Base-by-base conservation (phyloP, 2,329 filamentous ascomycete species). In the Paraconiothyrium sp. region DNA sequence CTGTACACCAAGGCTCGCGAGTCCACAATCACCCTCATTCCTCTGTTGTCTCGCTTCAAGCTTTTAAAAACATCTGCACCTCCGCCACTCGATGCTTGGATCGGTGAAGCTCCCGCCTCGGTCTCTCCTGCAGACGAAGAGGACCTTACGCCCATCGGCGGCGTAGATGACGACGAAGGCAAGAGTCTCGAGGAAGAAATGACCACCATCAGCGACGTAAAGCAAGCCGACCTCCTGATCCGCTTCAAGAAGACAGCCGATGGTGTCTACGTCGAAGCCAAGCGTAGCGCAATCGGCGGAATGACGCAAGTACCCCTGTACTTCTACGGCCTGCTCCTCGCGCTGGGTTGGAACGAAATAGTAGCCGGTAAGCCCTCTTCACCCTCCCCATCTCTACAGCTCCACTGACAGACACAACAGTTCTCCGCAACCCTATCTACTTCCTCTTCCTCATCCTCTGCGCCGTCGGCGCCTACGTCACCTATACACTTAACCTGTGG, bases 161-260 rank as follows among this genome's bases (percentile, higher is more conserved):
- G 95, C 41, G 90, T 98, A 1, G 95, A 98, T 63, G 93, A 97
- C 73, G 93, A 97, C 59, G 93, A 97, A 66, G 94, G 93, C 73
- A 97, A 95, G 85, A 96, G 91, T 66, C 82, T 97, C 24, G 94
- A 97, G 74, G 95, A 98, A 77, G 95, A 99, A 81, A 97, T 96
- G 89, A 95, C 92, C 0, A 88, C 98, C n/a, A 85, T 99, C 50
- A 91, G 90, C 72, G 94, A 98, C 79, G 86, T 89, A 67, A 97
- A 97, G 82, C 88, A 92, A 62, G 92, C 97, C 76, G 94, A 99
- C 76, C 86, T 99, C 32, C 92, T 93, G 10, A 91, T 97, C 14
- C 88, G 95, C 58, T 99, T 99, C 86, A 98, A 97, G 86, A 98
- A 98, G 86, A 95, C 93, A 39, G 95, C 95, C 1, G 95, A 99